Conservation (phyloP, 345 rosid species). For the Lepidium aucheri region DNA sequence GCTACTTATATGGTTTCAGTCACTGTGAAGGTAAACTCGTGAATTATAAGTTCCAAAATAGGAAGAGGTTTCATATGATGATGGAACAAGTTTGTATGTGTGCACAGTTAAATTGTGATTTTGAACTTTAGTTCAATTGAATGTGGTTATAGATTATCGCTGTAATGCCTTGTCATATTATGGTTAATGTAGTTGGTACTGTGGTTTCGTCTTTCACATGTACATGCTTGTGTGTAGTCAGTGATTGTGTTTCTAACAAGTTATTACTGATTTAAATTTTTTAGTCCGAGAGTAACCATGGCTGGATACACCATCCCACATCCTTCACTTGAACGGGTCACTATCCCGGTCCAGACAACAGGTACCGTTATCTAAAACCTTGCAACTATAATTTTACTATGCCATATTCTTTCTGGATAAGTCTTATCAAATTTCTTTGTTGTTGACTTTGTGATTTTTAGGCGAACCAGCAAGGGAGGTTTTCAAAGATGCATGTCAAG, state of each 20-base stretch:
- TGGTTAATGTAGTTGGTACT: background rate
- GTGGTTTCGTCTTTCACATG: background rate
- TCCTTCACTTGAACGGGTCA: conserved; percentile 80
- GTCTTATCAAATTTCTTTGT: background rate
- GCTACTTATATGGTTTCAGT: background rate
- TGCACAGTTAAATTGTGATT: too few species aligned
- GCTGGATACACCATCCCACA: conserved; percentile 87
- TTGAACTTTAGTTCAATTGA: too few species aligned
- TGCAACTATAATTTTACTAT: background rate
- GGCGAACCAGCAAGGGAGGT: conserved; percentile 85
- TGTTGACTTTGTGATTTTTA: conserved; percentile 21
- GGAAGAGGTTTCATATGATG: background rate
- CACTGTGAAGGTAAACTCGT: background rate
- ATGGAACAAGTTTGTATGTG: too few species aligned
- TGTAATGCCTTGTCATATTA: background rate
- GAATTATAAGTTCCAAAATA: background rate
- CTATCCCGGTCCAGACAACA: conserved; percentile 81
- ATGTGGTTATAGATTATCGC: background rate
- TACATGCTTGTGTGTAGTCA: too few species aligned
- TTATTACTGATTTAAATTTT: conserved; percentile 16
- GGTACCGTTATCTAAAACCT: too few species aligned
- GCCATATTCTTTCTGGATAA: background rate
- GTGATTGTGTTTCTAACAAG: background rate
- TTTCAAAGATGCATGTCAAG: conserved; percentile 72
- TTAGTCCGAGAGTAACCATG: conserved; percentile 71